Conservation (phyloP, 495 filamentous ascomycete species). For the Tuber indicum region DNA sequence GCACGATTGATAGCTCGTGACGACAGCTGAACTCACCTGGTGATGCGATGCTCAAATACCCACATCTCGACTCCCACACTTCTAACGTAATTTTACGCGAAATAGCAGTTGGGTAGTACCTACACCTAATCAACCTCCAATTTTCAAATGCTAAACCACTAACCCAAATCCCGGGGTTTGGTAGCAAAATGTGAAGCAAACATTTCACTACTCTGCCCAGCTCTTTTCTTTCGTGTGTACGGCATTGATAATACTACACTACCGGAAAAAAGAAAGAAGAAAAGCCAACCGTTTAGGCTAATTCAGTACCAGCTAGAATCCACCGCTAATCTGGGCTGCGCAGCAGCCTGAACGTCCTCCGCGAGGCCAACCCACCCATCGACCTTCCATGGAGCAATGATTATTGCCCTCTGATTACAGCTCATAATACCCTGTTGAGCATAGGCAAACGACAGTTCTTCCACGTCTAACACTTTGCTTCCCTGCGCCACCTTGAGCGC, state of each 20-base stretch:
- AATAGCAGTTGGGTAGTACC: background rate
- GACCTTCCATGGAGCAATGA: constrained; percentile 71
- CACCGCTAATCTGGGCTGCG: constrained; percentile 1
- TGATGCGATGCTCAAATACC: background rate
- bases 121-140: background rate
- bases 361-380: constrained; percentile 57
- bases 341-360: constrained; percentile 25
- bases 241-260: too few relatives aligned
- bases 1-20: background rate
- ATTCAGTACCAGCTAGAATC: background rate
- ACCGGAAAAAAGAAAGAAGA: background rate
- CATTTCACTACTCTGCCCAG: background rate
- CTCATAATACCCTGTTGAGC: constrained; percentile 62
- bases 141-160: background rate
- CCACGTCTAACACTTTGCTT: constrained; percentile 59
- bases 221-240: background rate
- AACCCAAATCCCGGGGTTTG: background rate
- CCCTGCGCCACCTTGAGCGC: constrained; percentile 69
- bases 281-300: background rate
- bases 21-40: background rate
- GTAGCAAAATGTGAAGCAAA: background rate
- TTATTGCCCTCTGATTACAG: constrained; percentile 69
- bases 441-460: constrained; percentile 67
- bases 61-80: background rate
- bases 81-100: background rate